Evolutionary conservation across 345 rosid species (phyloP).

Genomic region (Eucalyptus paniculata): DNA sequence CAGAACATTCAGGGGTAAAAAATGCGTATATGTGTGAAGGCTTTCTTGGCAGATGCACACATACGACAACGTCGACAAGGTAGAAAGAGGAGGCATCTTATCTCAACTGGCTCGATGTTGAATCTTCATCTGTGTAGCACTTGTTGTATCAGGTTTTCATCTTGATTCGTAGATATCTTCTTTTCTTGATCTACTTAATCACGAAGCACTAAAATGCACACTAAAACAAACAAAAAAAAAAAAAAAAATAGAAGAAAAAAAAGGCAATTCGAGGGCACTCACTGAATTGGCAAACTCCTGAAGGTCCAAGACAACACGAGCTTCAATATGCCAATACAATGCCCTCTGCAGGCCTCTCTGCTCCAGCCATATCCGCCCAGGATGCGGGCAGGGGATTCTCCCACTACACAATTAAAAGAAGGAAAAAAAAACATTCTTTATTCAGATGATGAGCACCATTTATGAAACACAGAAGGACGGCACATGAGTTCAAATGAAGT

Average conservation of each 20-base stretch:
- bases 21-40: not conserved
- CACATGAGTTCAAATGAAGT: not conserved
- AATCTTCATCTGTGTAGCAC: not conserved
- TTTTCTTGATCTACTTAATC: not conserved
- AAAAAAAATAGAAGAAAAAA: not conserved
- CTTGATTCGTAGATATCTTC: not conserved
- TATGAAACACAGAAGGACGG: not conserved
- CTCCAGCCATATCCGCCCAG: slow-evolving; percentile 95
- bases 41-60: not conserved
- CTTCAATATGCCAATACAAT: slow-evolving; percentile 96
- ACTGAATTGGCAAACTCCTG: slow-evolving; percentile 60
- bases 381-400: slow-evolving; percentile 86
- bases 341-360: slow-evolving; percentile 93
- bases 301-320: slow-evolving; percentile 93
- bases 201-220: not conserved
- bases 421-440: not conserved
- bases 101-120: not conserved
- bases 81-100: not conserved
- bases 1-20: not conserved
- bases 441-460: not conserved
- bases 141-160: not conserved
- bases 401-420: slow-evolving; percentile 26
- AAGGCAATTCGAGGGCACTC: not conserved
- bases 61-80: not conserved
- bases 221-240: not conserved